phyloP scores from a whole-genome alignment of 805 yeast genomes.

The Barnettozyma vustinii region DNA sequence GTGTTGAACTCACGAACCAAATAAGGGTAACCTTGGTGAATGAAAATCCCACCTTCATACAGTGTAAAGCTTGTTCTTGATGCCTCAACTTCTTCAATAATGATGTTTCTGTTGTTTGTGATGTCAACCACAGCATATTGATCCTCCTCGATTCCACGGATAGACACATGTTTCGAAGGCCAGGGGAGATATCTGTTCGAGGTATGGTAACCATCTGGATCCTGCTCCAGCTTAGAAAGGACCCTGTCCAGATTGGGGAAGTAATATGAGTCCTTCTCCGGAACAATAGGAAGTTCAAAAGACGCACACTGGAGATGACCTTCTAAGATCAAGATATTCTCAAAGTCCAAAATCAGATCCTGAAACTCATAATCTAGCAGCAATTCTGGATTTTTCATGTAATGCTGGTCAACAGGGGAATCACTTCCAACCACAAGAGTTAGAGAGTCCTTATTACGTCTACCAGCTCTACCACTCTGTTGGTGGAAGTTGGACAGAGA shows the following conservation, averaged over 20 bases:
- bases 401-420: constrained; percentile 83
- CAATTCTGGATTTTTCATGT: constrained; percentile 61
- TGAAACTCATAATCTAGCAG: constrained; percentile 50
- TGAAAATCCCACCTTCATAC: constrained; percentile 87
- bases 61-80: constrained; percentile 85
- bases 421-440: constrained; percentile 80
- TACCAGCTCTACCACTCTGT: constrained; percentile 96
- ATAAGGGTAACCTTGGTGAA: constrained; percentile 92
- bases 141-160: constrained; percentile 80
- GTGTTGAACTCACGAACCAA: constrained; percentile 79
- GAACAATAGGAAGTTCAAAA: constrained; percentile 63
- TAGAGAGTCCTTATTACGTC: constrained; percentile 79
- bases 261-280: constrained; percentile 48
- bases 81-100: constrained; percentile 86
- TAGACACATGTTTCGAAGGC: constrained; percentile 72
- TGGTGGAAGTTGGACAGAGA: constrained; percentile 87
- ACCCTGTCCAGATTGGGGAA: constrained; percentile 36
- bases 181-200: constrained; percentile 64
- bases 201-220: constrained; percentile 47
- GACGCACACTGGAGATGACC: constrained; percentile 95
- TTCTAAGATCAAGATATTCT: constrained; percentile 58
- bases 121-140: constrained; percentile 86
- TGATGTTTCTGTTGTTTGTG: constrained; percentile 67
- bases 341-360: constrained; percentile 55
- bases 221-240: constrained; percentile 32